Conservation (phyloP, 2,329 filamentous ascomycete species). For the Xylaria sp. region DNA sequence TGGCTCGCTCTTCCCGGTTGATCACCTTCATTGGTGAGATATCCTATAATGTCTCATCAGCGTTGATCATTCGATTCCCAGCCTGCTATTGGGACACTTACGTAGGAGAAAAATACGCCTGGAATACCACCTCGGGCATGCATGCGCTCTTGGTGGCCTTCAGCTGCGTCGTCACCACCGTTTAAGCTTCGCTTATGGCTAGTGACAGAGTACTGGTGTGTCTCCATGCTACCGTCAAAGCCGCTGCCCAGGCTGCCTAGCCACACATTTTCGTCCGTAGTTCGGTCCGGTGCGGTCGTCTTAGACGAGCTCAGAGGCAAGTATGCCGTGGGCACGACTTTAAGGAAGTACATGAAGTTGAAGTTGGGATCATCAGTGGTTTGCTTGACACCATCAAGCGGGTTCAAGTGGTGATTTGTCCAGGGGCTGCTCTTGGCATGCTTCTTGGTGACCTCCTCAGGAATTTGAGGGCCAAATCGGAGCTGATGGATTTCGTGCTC, state of each 20-base stretch:
- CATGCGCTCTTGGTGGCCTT: constrained; percentile 89
- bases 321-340: constrained; percentile 96
- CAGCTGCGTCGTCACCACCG: constrained; percentile 82
- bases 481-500: constrained; percentile 87
- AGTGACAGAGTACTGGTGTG: constrained; percentile 97
- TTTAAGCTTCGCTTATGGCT: constrained; percentile 89
- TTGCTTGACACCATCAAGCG: constrained; percentile 82
- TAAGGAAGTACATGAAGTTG: constrained; percentile 99
- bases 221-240: constrained; percentile 84
- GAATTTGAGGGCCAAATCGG: constrained; percentile 90
- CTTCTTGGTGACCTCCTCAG: constrained; percentile 70
- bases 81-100: constrained; percentile 54
- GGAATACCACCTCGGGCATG: constrained; percentile 93
- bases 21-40: constrained; percentile 99
- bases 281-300: constrained; percentile 43
- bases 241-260: constrained; percentile 72
- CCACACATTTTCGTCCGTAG: constrained; percentile 59
- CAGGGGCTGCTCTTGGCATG: constrained; percentile 63
- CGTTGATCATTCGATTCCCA: neutral
- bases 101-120: constrained; percentile 97
- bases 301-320: constrained; percentile 83
- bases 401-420: constrained; percentile 92
- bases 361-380: constrained; percentile 79
- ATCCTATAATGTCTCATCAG: constrained; percentile 60
- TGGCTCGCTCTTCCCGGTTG: constrained; percentile 88